These are phyloP conservation scores for Beta vulgaris DNA, from an alignment of 148 eudicot species.

Conservation along the genomic window DNA sequence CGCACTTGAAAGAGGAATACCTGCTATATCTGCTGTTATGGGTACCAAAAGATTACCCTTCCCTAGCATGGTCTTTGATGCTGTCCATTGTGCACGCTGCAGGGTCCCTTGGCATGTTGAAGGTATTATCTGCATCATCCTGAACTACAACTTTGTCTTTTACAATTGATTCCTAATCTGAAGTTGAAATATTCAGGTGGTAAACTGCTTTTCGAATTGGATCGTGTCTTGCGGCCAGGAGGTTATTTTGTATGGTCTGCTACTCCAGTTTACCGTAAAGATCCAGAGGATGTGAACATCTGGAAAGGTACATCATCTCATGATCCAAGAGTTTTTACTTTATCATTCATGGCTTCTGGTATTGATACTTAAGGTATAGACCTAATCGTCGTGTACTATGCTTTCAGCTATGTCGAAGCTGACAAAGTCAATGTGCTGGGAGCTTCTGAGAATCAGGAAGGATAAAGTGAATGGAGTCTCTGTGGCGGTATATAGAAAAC, in stretches of 20 bases:
- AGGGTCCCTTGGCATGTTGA: constrained; percentile 82
- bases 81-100: constrained; percentile 74
- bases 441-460: constrained; percentile 36
- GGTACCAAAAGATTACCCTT: constrained; percentile 64
- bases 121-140: constrained; percentile 35
- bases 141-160: background rate
- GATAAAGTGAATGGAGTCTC: constrained; percentile 52
- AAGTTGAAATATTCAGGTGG: constrained; percentile 43
- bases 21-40: constrained; percentile 73
- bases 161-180: background rate
- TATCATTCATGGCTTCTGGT: background rate
- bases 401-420: constrained; percentile 53
- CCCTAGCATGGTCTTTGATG: constrained; percentile 61
- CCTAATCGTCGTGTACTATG: constrained; percentile 1
- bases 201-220: constrained; percentile 65
- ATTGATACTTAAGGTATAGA: background rate
- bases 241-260: constrained; percentile 85
- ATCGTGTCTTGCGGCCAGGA: constrained; percentile 73
- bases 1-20: constrained; percentile 78
- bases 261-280: constrained; percentile 65
- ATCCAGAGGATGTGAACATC: constrained; percentile 48
- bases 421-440: constrained; percentile 66
- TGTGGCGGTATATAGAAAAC: constrained; percentile 63
- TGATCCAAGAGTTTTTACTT: background rate
- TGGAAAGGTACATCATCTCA: constrained; percentile 50